A percentile compares a stretch with the other conserved stretches of the same genome.
These are phyloP conservation scores for Amesomyces nigricolor DNA, from an alignment of 2,329 filamentous ascomycete genomes.

Conservation along the genomic window DNA sequence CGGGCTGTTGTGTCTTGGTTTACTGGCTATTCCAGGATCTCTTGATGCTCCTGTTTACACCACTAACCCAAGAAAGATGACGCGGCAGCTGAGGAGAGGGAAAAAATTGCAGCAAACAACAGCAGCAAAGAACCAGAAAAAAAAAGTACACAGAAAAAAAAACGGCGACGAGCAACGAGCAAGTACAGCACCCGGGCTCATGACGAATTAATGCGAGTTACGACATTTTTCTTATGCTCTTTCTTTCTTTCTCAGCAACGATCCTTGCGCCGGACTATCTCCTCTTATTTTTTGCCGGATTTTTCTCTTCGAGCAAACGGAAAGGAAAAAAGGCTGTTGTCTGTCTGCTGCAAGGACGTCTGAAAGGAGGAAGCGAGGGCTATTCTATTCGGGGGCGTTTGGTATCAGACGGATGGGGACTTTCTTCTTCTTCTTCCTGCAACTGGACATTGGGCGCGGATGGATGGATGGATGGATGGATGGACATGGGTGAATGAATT, in stretches of 20 bases:
- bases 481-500: not conserved
- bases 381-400: too few species aligned
- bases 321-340: not conserved
- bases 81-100: too few species aligned
- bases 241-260: conserved; percentile 9
- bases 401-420: too few species aligned
- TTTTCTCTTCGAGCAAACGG: not conserved
- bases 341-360: not conserved
- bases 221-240: conserved; percentile 6
- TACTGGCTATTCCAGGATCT: conserved; percentile 16
- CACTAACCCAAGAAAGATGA: too few species aligned
- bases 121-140: not conserved
- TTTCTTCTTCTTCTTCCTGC: too few species aligned
- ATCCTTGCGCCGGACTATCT: not conserved
- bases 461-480: too few species aligned
- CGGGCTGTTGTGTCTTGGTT: conserved; percentile 11
- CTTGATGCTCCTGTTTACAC: conserved; percentile 9
- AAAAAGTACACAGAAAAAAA: not conserved
- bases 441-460: too few species aligned
- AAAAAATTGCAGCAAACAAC: not conserved
- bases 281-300: conserved; percentile 3
- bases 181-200: not conserved
- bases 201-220: conserved; percentile 19
- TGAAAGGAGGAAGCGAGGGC: not conserved
- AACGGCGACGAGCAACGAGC: conserved; percentile 3